Evolutionary conservation across 2,329 filamentous ascomycete species (phyloP), one percentile per base, ranked within the genome.

Genomic region (Phyllosticta citrichinensis): DNA sequence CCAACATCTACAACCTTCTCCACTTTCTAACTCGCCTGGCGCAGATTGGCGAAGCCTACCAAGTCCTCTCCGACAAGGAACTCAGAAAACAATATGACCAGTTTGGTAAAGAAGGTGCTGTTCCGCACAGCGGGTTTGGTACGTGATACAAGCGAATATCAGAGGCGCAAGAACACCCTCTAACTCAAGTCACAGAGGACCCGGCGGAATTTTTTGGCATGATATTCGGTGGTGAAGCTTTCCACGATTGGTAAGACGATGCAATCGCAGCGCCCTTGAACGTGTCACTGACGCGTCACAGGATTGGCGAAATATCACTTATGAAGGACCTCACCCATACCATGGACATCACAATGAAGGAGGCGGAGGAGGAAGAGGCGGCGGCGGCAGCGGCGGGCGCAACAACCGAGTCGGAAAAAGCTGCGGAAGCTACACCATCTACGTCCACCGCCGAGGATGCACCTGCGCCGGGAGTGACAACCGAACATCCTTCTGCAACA

Each of bases 321-420:
- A 97, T 99, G 89, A 97, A 97, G 79, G 94, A 99, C 71, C 82
- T 99, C 60, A 97, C 93, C 19, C 91, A 91, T 70, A 96, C 92
- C 53, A 97, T 99, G 93, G 94, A 99, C 70, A 97, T 99, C 66
- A 92, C 91, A 20, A 93, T 91, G 86, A 81, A 89, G 61, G 86
- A 86, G 63, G 84, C 85, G 73, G 89, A 91, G 68, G 87, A 88
- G 66, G 85, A 87, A 64, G 85, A 83, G 54, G 77, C 78, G 2
- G 79, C 73, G 2, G 77, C 80, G 27, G 78, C 81, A 47, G 81
- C 81, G 5, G 80, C 81, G 17, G 78, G 77, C 2, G 78, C 79
- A n/a, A 77, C 78, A 61, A 72, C 75, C 63, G 78, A 79, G 51
- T 76, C 78, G 20, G 77, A 80, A 9, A 30, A 67, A 71, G 67